Evolutionary conservation across 139 green algal genomes (phyloP).

Genomic region (Desmodesmus armatus): DNA sequence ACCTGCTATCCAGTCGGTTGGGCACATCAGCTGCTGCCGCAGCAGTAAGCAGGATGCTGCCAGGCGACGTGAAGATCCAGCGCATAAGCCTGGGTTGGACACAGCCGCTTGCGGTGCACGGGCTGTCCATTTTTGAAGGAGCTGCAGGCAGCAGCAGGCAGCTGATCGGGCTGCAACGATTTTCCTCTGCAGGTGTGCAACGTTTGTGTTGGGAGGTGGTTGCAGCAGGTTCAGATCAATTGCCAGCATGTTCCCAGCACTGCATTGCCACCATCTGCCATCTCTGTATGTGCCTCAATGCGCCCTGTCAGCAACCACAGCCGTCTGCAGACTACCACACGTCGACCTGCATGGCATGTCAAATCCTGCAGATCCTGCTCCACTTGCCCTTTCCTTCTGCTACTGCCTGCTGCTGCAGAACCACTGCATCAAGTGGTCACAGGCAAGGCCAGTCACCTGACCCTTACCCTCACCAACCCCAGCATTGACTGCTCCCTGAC

Average conservation of each 20-base stretch:
- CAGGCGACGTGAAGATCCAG: slow-evolving; percentile 30
- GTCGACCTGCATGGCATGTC: too few relatives aligned
- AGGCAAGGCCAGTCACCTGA: slow-evolving; percentile 16
- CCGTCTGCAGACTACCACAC: too few relatives aligned
- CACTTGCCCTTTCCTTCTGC: neutral
- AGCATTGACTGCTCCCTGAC: slow-evolving; percentile 25
- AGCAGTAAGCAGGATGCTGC: neutral
- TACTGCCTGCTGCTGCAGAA: slow-evolving; percentile 26
- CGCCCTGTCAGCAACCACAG: too few relatives aligned
- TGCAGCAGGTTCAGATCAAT: too few relatives aligned
- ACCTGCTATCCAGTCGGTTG: slow-evolving; percentile 43
- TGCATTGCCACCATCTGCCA: too few relatives aligned
- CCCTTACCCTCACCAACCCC: slow-evolving; percentile 19
- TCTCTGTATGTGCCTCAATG: too few relatives aligned
- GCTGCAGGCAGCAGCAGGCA: slow-evolving; percentile 8
- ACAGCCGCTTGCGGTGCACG: slow-evolving; percentile 28
- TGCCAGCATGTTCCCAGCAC: too few relatives aligned
- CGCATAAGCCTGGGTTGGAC: slow-evolving; percentile 26
- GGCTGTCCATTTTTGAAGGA: neutral
- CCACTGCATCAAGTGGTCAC: slow-evolving; percentile 20
- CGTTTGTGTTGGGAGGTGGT: neutral
- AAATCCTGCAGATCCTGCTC: neutral
- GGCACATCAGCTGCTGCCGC: slow-evolving; percentile 30
- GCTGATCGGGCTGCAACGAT: slow-evolving; percentile 1
- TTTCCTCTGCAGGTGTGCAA: slow-evolving; percentile 30